Conservation (phyloP, 495 filamentous ascomycete species). For the Aspergillus avenaceus region DNA sequence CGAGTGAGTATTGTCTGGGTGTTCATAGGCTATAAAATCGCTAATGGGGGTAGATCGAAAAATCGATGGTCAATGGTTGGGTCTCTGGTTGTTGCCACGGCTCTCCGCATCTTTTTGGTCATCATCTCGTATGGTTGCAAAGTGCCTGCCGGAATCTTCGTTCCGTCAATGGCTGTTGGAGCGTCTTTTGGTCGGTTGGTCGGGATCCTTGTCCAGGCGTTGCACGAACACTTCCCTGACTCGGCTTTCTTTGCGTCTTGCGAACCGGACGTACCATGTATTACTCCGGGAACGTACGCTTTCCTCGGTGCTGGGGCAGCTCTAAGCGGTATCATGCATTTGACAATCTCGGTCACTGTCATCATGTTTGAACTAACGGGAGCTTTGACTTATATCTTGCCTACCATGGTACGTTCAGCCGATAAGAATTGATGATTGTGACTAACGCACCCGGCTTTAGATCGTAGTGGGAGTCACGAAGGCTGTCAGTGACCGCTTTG, state of each 20-base stretch:
- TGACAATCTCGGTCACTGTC: conserved; percentile 92
- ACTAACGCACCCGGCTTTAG: conserved; percentile 27
- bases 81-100: conserved; percentile 74
- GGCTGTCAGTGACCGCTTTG: conserved; percentile 84
- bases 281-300: conserved; percentile 94
- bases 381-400: conserved; percentile 90
- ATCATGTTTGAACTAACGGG: conserved; percentile 99
- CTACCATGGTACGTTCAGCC: conserved; percentile 68
- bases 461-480: conserved; percentile 98
- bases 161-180: conserved; percentile 96
- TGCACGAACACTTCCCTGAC: conserved; percentile 77
- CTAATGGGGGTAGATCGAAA: conserved; percentile 37
- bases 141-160: conserved; percentile 94
- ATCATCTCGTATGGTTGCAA: conserved; percentile 98
- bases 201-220: conserved; percentile 88
- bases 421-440: background rate
- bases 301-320: conserved; percentile 93
- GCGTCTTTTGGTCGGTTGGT: conserved; percentile 90
- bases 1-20: conserved; percentile 49
- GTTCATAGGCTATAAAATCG: background rate
- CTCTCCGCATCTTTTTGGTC: conserved; percentile 77
- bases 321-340: conserved; percentile 96
- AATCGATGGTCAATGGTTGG: conserved; percentile 77
- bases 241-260: conserved; percentile 85
- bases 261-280: conserved; percentile 88